A percentile compares a stretch with the other conserved stretches of the same genome.
Evolutionary conservation across 148 eudicot species (phyloP).

Genomic region (Fagopyrum tataricum): DNA sequence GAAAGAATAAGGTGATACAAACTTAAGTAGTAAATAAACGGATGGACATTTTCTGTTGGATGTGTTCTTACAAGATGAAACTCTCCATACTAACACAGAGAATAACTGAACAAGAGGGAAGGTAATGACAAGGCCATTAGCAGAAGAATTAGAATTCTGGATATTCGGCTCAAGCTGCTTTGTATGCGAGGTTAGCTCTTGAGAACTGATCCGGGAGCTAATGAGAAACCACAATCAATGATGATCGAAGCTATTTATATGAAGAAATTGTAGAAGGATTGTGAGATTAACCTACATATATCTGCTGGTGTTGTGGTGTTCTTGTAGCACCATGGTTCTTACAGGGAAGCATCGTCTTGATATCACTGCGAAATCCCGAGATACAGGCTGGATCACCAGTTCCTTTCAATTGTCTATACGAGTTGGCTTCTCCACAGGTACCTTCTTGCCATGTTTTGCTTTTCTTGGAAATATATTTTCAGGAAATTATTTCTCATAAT

Average conservation of each 20-base stretch:
- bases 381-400: too few relatives aligned
- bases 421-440: not conserved
- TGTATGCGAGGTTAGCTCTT: not conserved
- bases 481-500: not conserved
- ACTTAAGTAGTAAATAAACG: not conserved
- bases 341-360: not conserved
- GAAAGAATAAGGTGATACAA: not conserved
- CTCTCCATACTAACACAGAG: slow-evolving; percentile 1
- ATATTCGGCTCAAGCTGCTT: not conserved
- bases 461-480: not conserved
- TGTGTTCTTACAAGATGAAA: not conserved
- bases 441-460: not conserved
- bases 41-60: not conserved
- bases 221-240: too few relatives aligned
- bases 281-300: not conserved
- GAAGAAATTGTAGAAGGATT: not conserved
- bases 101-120: not conserved
- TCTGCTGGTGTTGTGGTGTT: not conserved
- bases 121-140: not conserved
- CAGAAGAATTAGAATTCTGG: not conserved
- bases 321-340: not conserved
- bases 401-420: too few relatives aligned
- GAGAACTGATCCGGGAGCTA: not conserved
- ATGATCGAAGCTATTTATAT: not conserved
- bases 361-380: too few relatives aligned